Evolutionary conservation across 2,329 filamentous ascomycete species (phyloP).

Genomic region (Botrytis elliptica): DNA sequence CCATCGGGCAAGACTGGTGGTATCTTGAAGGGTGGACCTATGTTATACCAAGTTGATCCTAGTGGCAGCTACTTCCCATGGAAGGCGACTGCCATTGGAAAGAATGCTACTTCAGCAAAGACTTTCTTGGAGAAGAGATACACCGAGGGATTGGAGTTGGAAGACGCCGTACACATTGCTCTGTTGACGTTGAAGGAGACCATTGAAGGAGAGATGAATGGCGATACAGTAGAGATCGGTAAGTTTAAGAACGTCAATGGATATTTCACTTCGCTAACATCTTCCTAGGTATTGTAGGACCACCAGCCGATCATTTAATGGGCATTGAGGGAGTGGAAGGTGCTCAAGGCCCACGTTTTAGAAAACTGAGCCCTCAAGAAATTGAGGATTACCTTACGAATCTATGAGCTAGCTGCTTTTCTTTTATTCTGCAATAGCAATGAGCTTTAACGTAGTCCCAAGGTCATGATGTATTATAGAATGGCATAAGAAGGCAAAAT

Average conservation of each 20-base stretch:
- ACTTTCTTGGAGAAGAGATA: constrained; percentile 99
- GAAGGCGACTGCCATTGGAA: constrained; percentile 99
- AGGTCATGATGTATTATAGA: constrained; percentile 41
- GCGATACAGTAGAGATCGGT: constrained; percentile 98
- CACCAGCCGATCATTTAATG: constrained; percentile 87
- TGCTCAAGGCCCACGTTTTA: constrained; percentile 80
- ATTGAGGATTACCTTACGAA: constrained; percentile 99
- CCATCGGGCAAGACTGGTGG: constrained; percentile 85
- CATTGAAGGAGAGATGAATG: constrained; percentile 99
- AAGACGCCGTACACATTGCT: constrained; percentile 98
- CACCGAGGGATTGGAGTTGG: constrained; percentile 92
- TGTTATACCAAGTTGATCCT: constrained; percentile 98
- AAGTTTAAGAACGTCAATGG: constrained; percentile 40
- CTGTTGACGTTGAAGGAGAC: constrained; percentile 97
- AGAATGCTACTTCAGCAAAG: constrained; percentile 97
- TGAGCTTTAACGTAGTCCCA: constrained; percentile 28
- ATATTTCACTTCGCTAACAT: constrained; percentile 29
- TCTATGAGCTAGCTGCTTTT: constrained; percentile 55
- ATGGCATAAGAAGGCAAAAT: constrained; percentile 38
- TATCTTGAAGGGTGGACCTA: constrained; percentile 91
- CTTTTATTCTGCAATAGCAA: constrained; percentile 23
- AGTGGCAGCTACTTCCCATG: constrained; percentile 98
- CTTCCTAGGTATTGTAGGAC: constrained; percentile 80
- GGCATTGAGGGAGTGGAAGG: constrained; percentile 88
- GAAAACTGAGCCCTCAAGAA: constrained; percentile 94